Evolutionary conservation across 805 yeast genomes (phyloP).

Genomic region (Candida hispaniensis): DNA sequence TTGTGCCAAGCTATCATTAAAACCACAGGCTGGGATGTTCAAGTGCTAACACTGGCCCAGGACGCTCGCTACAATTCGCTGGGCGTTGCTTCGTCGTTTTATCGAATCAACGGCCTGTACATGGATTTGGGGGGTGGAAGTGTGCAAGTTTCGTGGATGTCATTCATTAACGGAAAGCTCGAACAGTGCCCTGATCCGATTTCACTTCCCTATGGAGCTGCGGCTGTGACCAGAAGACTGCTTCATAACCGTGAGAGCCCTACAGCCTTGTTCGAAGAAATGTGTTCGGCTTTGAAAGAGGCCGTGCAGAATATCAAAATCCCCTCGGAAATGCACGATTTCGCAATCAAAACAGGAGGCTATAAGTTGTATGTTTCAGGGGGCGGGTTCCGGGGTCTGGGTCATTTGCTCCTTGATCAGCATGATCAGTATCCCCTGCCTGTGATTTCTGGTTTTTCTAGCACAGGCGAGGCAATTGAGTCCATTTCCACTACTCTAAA

Average conservation of each 20-base stretch:
- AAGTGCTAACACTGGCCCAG: slow-evolving; percentile 46
- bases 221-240: slow-evolving; percentile 48
- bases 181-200: slow-evolving; percentile 47
- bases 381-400: slow-evolving; percentile 64
- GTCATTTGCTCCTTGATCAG: slow-evolving; percentile 45
- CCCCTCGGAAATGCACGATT: slow-evolving; percentile 39
- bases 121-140: slow-evolving; percentile 69
- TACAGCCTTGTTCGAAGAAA: slow-evolving; percentile 42
- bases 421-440: slow-evolving; percentile 55
- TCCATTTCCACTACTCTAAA: slow-evolving; percentile 26
- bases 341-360: slow-evolving; percentile 48
- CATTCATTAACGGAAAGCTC: slow-evolving; percentile 44
- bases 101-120: slow-evolving; percentile 53
- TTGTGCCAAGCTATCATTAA: slow-evolving; percentile 45
- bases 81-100: slow-evolving; percentile 66
- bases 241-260: slow-evolving; percentile 36
- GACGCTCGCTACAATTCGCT: slow-evolving; percentile 60
- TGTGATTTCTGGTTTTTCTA: slow-evolving; percentile 57
- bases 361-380: slow-evolving; percentile 58
- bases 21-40: slow-evolving; percentile 59
- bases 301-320: slow-evolving; percentile 43
- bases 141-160: slow-evolving; percentile 60
- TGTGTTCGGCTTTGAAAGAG: slow-evolving; percentile 39
- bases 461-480: slow-evolving; percentile 42
- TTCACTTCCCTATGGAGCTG: slow-evolving; percentile 65